Evolutionary conservation across 768 basidiomycete genomes (phyloP).

Genomic region (Lentinula lateritia): DNA sequence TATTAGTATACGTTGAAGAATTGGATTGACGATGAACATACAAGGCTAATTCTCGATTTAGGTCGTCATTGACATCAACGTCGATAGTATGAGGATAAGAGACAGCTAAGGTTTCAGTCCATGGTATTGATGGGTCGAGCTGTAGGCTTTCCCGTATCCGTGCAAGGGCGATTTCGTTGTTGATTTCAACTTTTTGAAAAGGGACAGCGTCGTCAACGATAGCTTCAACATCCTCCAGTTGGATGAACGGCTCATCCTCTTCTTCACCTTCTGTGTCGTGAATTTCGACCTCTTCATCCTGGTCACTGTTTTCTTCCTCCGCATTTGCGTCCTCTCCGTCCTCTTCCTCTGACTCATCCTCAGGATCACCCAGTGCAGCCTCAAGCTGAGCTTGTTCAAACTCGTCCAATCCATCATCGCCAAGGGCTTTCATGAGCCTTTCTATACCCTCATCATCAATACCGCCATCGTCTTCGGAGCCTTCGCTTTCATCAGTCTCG

Average conservation of each 20-base stretch:
- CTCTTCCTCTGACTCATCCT: slow-evolving; percentile 20
- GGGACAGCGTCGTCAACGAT: slow-evolving; percentile 80
- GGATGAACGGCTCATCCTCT: slow-evolving; percentile 41
- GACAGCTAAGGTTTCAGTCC: slow-evolving; percentile 79
- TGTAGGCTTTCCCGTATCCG: slow-evolving; percentile 77
- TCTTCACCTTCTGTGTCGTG: slow-evolving; percentile 24
- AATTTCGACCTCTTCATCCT: slow-evolving; percentile 27
- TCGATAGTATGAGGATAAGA: slow-evolving; percentile 69
- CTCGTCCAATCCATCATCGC: slow-evolving; percentile 63
- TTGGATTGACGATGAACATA: slow-evolving; percentile 34
- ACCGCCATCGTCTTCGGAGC: slow-evolving; percentile 34
- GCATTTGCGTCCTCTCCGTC: slow-evolving; percentile 20
- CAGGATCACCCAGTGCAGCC: slow-evolving; percentile 29
- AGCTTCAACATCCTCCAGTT: slow-evolving; percentile 65
- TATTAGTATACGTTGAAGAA: neutral
- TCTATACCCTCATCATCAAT: slow-evolving; percentile 56
- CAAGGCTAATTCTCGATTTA: slow-evolving; percentile 95
- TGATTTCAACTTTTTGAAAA: slow-evolving; percentile 75
- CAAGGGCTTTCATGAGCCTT: slow-evolving; percentile 49
- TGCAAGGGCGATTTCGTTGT: slow-evolving; percentile 74
- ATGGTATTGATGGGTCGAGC: slow-evolving; percentile 67
- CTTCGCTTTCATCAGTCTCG: slow-evolving; percentile 8
- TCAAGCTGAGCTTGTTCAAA: slow-evolving; percentile 54
- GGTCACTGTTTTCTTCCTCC: slow-evolving; percentile 17
- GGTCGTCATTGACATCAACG: slow-evolving; percentile 80